A percentile compares a stretch with the other conserved stretches of the same genome.
Evolutionary conservation across 208 protist genomes (phyloP).

Genomic region (Eutreptiella sp.): DNA sequence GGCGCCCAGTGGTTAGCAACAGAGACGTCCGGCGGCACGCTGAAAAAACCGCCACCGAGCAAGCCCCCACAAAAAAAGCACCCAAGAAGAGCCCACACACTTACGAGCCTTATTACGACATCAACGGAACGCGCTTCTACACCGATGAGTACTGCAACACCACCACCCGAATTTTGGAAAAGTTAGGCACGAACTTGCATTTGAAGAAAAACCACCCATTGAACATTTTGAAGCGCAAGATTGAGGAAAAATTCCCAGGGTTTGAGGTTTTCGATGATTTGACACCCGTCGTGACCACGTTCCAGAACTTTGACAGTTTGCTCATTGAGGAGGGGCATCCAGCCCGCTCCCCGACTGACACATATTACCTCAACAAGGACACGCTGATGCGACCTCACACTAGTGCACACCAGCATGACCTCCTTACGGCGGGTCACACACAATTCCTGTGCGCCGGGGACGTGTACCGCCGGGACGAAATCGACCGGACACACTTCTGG

Average conservation of each 20-base stretch:
- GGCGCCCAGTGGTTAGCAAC: too few relatives aligned
- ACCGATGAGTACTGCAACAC: too few relatives aligned
- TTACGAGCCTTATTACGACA: too few relatives aligned
- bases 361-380: slow-evolving; percentile 48
- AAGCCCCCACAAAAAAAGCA: too few relatives aligned
- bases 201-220: slow-evolving; percentile 1
- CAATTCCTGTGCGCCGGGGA: slow-evolving; percentile 61
- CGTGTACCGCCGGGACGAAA: slow-evolving; percentile 70
- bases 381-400: slow-evolving; percentile 51
- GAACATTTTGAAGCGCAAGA: background rate
- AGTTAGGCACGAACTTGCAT: slow-evolving; percentile 13
- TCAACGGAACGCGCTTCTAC: too few relatives aligned
- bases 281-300: slow-evolving; percentile 23
- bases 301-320: slow-evolving; percentile 55
- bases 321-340: slow-evolving; percentile 47
- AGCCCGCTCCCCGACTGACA: slow-evolving; percentile 42
- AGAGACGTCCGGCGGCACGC: too few relatives aligned
- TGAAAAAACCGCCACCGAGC: too few relatives aligned
- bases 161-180: too few relatives aligned
- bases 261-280: slow-evolving; percentile 22
- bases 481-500: slow-evolving; percentile 67
- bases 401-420: slow-evolving; percentile 50
- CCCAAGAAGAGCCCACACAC: too few relatives aligned
- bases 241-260: slow-evolving; percentile 10
- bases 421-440: slow-evolving; percentile 30